Evolutionary conservation across 116 monocot genomes (phyloP), one percentile per base, ranked within the genome.

Genomic region (Trichopus zeylanicus): DNA sequence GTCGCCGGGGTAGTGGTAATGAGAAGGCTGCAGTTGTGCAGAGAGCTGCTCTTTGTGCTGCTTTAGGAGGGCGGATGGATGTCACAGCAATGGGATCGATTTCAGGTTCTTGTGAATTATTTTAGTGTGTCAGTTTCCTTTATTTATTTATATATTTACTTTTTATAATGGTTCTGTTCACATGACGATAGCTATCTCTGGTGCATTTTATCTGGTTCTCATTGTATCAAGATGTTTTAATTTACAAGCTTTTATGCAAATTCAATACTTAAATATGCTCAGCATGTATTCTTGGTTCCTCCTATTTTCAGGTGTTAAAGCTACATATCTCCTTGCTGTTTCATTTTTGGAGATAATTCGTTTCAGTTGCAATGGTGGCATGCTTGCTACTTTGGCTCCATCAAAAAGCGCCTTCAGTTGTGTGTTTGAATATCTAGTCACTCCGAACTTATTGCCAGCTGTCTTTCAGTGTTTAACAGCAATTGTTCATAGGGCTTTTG

Each of bases 41-140:
- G 74, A 85, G 78, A 73, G 51, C 73, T 73, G 91, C 91, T 71
- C 91, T 98, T 80, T 82, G 85, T 67, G 78, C 82, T 64, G 91
- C 98, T 63, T 81, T 98, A 69, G 92, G 88, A 64, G 85, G 98
- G 32, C 81, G 91, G 69, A 80, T 91, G 75, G 98, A 98, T 52
- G 82, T 85, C 24, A 73, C 85, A 59, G 73, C 85, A 62, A 91
- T 91, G 98, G 78, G 56, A 56, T 68, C 91, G 63, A 98, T 98
- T 77, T 98, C 98, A 85, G 97, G 97, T 98, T 62, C 33, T 48
- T 39, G 15, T 38, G 51, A 31, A 35, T 3, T 30, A 26, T 13
- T 56, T 51, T 25, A 62, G 46, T 51, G 10, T 2, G 39, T 1
- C 30, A 15, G 29, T 20, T 26, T 24, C 12, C 15, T 1, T 53